Evolutionary conservation across 768 basidiomycete genomes (phyloP).

Genomic region (Mycena indigotica): DNA sequence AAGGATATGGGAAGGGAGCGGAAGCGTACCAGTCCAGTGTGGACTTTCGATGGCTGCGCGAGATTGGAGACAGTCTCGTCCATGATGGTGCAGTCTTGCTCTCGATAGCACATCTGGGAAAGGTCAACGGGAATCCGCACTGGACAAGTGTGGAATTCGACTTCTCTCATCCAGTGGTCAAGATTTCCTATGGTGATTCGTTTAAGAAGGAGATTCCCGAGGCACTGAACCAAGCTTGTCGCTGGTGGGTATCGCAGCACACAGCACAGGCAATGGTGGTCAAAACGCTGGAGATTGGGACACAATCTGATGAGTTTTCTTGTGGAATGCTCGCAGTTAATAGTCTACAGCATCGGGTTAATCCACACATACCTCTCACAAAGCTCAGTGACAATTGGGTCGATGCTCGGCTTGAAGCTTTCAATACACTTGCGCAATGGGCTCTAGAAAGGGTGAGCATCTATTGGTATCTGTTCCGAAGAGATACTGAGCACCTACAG

Average conservation of each 20-base stretch:
- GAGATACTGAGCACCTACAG: no score
- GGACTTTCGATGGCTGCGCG: conserved; percentile 4
- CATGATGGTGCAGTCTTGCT: not conserved
- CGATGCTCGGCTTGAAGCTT: not conserved
- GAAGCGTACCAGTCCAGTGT: not conserved
- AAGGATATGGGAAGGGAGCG: not conserved
- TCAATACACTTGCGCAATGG: conserved; percentile 2
- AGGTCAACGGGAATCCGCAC: conserved; percentile 6
- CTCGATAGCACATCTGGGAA: conserved; percentile 4
- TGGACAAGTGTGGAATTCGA: conserved; percentile 6
- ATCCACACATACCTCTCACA: not conserved
- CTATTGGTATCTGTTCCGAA: no score
- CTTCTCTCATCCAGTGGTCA: not conserved
- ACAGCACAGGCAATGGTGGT: not conserved
- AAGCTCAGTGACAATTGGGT: not conserved
- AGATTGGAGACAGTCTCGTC: not conserved
- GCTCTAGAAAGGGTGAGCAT: conserved; percentile 10
- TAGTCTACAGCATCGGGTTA: not conserved
- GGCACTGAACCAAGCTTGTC: not conserved
- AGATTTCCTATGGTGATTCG: conserved; percentile 9
- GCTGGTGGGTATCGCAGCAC: conserved; percentile 11
- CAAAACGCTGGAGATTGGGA: not conserved
- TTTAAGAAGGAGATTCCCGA: not conserved
- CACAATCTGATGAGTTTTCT: conserved; percentile 3
- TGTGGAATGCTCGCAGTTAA: conserved; percentile 12